These are phyloP conservation scores for Amanita phalloides DNA, from an alignment of 768 basidiomycete species.

Conservation along the genomic window DNA sequence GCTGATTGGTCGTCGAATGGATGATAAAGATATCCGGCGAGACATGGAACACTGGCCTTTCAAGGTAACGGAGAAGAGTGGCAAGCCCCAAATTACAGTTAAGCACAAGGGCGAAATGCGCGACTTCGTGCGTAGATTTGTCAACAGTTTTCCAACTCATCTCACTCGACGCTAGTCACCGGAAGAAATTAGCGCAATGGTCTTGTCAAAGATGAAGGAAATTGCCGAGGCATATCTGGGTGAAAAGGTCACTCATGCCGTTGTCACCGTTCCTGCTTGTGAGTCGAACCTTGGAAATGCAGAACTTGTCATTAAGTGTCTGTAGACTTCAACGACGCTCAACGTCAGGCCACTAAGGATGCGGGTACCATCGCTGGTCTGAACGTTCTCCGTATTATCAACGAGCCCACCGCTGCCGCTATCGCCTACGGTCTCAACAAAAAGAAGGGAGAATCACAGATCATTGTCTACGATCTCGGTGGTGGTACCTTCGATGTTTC, in stretches of 20 bases:
- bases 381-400: conserved; percentile 92
- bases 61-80: conserved; percentile 63
- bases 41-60: conserved; percentile 93
- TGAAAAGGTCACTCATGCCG: conserved; percentile 92
- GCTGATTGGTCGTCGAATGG: conserved; percentile 80
- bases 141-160: background rate
- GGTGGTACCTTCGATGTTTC: conserved; percentile 99
- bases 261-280: conserved; percentile 97
- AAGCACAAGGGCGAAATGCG: conserved; percentile 69
- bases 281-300: conserved; percentile 14
- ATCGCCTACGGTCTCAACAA: conserved; percentile 99
- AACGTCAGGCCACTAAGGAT: conserved; percentile 98
- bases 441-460: conserved; percentile 87
- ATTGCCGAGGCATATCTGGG: conserved; percentile 98
- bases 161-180: conserved; percentile 47
- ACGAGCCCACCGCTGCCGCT: conserved; percentile 94
- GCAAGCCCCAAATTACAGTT: conserved; percentile 75
- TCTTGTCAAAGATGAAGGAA: conserved; percentile 97
- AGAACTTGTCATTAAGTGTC: background rate
- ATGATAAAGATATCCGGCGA: conserved; percentile 70
- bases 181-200: conserved; percentile 94
- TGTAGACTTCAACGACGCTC: conserved; percentile 94
- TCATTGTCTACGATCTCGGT: conserved; percentile 97
- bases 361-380: conserved; percentile 93
- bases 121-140: conserved; percentile 60